A percentile compares a stretch with the other conserved stretches of the same genome.
Evolutionary conservation across 176 grass and related monocot genomes (phyloP).

Genomic region (Avena sativa): DNA sequence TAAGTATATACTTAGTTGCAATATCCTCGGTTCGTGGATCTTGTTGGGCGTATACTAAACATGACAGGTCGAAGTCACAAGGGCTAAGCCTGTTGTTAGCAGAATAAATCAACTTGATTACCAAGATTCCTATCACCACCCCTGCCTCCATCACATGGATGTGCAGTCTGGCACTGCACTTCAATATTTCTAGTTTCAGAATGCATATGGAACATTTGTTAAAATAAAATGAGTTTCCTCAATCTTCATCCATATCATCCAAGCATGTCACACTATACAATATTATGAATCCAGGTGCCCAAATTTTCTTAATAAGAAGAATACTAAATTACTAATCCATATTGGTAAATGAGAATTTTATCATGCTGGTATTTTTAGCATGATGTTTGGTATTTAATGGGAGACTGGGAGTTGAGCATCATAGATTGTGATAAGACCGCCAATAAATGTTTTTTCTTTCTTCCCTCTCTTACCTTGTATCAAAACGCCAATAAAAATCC

Average conservation of each 20-base stretch:
- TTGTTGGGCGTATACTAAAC: too few relatives aligned
- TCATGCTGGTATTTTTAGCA: too few relatives aligned
- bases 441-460: not conserved
- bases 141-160: not conserved
- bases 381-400: too few relatives aligned
- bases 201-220: not conserved
- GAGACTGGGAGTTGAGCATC: too few relatives aligned
- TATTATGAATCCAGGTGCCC: too few relatives aligned
- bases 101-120: slow-evolving; percentile 2
- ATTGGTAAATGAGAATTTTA: not conserved
- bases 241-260: too few relatives aligned
- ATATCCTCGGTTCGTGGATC: too few relatives aligned
- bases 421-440: too few relatives aligned
- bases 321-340: too few relatives aligned
- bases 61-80: not conserved
- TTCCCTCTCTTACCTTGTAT: not conserved
- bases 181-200: not conserved
- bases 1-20: too few relatives aligned
- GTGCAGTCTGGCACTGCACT: not conserved
- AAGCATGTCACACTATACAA: too few relatives aligned
- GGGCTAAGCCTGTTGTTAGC: not conserved
- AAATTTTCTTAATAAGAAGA: too few relatives aligned
- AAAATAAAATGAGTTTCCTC: not conserved
- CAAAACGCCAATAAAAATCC: not conserved
- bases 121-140: not conserved